Percentiles rank a stretch among this genome's conserved stretches.
phyloP scores from a whole-genome alignment of 1,284 basidiomycete species.

The Cryptococcus sp. region DNA sequence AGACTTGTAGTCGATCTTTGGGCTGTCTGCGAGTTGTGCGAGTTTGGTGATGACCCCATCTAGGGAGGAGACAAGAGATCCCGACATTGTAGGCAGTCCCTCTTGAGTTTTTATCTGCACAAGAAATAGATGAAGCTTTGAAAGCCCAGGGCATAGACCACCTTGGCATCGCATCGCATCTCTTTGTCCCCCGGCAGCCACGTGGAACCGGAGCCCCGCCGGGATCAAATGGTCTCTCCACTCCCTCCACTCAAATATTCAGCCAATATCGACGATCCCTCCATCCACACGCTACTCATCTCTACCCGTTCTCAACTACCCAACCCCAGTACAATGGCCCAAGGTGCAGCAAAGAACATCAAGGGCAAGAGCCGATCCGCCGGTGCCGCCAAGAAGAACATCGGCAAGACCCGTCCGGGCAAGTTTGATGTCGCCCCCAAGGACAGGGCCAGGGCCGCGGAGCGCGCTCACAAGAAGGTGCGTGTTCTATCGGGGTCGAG shows the following conservation, averaged over 20 bases:
- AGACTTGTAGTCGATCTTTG: slow-evolving; percentile 31
- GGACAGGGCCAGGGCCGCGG: slow-evolving; percentile 31
- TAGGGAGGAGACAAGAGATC: slow-evolving; percentile 22
- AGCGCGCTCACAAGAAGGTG: slow-evolving; percentile 39
- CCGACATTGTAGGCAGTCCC: not conserved
- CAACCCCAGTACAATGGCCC: slow-evolving; percentile 35
- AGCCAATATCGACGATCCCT: too few relatives aligned
- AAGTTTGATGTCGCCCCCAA: slow-evolving; percentile 44
- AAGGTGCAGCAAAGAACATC: slow-evolving; percentile 39
- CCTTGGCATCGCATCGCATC: not conserved
- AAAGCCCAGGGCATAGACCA: not conserved
- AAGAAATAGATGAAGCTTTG: not conserved
- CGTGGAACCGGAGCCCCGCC: not conserved
- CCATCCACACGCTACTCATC: not conserved
- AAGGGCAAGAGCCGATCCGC: slow-evolving; percentile 29
- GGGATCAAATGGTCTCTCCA: not conserved
- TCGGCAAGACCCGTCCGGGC: slow-evolving; percentile 35
- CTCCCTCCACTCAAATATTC: not conserved
- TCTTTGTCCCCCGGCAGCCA: not conserved
- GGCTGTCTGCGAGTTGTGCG: slow-evolving; percentile 33
- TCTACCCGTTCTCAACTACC: not conserved
- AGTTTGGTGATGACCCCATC: slow-evolving; percentile 27
- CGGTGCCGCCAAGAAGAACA: slow-evolving; percentile 41
- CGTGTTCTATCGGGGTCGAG: not conserved
- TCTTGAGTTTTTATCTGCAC: not conserved